Percentiles rank a stretch among this genome's conserved stretches.
Evolutionary conservation across 305 asterid genomes (phyloP).

Genomic region (Nicotiana rustica): DNA sequence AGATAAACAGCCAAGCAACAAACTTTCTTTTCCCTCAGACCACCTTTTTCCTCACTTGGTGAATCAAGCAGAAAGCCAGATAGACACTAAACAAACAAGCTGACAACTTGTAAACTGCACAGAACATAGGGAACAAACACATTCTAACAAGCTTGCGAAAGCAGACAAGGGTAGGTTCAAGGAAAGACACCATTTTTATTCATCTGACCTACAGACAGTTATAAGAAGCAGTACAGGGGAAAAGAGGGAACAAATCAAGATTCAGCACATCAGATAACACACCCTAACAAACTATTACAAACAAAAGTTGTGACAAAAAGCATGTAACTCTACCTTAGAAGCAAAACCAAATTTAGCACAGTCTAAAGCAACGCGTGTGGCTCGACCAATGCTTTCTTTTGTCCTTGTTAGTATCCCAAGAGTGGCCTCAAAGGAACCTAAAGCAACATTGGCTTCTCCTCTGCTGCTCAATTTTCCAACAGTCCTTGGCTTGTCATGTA

Average conservation of each 20-base stretch:
- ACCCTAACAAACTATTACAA: not conserved
- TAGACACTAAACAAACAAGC: constrained; percentile 2
- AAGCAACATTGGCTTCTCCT: constrained; percentile 56
- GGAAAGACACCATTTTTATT: not conserved
- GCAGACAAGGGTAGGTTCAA: not conserved
- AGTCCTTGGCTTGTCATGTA: constrained; percentile 56
- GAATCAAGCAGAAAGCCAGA: not conserved
- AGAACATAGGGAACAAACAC: not conserved
- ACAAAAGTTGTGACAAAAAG: not conserved
- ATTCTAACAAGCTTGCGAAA: not conserved
- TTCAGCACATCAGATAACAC: not conserved
- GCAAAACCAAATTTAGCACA: constrained; percentile 87
- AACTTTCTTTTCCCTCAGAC: not conserved
- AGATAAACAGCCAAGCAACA: constrained; percentile 10
- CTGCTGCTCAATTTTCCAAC: constrained; percentile 67
- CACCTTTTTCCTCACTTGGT: not conserved
- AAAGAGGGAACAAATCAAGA: constrained; percentile 11
- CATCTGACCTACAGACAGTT: not conserved
- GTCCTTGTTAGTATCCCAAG: constrained; percentile 83
- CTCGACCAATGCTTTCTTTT: constrained; percentile 84
- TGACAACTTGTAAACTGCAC: not conserved
- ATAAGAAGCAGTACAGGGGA: not conserved
- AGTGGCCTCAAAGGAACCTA: constrained; percentile 72
- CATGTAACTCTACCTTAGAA: constrained; percentile 64
- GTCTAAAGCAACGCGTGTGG: constrained; percentile 91